A percentile compares a stretch with the other conserved stretches of the same genome.
phyloP scores from a whole-genome alignment of 2,329 filamentous ascomycete genomes.

The Xylariaceae sp. region DNA sequence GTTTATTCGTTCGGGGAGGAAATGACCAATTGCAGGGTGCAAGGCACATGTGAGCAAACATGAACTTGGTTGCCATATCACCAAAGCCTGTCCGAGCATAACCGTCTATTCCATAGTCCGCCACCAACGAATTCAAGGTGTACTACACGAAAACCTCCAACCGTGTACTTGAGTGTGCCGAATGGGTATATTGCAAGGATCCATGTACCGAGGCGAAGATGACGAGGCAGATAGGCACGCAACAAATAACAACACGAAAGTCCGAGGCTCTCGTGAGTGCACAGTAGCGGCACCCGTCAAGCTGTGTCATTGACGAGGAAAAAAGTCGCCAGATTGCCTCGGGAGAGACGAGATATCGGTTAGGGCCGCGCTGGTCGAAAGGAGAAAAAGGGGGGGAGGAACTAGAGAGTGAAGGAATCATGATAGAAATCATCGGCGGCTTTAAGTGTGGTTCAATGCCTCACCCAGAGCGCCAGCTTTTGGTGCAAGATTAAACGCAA shows the following conservation, averaged over 20 bases:
- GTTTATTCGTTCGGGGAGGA: slow-evolving; percentile 28
- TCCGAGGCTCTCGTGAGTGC: slow-evolving; percentile 5
- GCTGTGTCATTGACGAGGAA: slow-evolving; percentile 19
- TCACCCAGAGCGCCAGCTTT: slow-evolving; percentile 26
- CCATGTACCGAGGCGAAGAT: slow-evolving; percentile 16
- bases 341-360: slow-evolving; percentile 20
- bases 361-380: slow-evolving; percentile 16
- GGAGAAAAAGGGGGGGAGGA: slow-evolving; percentile 10
- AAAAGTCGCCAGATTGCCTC: slow-evolving; percentile 25
- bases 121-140: slow-evolving; percentile 16
- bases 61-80: slow-evolving; percentile 16
- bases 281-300: slow-evolving; percentile 12
- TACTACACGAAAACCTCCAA: slow-evolving; percentile 16
- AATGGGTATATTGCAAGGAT: slow-evolving; percentile 27
- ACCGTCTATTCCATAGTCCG: slow-evolving; percentile 19
- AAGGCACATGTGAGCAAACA: slow-evolving; percentile 18
- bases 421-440: slow-evolving; percentile 26
- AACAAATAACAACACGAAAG: slow-evolving; percentile 9
- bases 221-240: slow-evolving; percentile 6
- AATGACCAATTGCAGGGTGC: slow-evolving; percentile 23
- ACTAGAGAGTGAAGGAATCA: slow-evolving; percentile 20
- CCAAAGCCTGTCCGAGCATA: slow-evolving; percentile 22
- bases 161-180: slow-evolving; percentile 19
- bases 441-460: slow-evolving; percentile 24
- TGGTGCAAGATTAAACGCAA: slow-evolving; percentile 26